Evolutionary conservation across 257 asterid genomes (phyloP), one percentile per base, ranked within the genome.

Genomic region (Asclepias syriaca): DNA sequence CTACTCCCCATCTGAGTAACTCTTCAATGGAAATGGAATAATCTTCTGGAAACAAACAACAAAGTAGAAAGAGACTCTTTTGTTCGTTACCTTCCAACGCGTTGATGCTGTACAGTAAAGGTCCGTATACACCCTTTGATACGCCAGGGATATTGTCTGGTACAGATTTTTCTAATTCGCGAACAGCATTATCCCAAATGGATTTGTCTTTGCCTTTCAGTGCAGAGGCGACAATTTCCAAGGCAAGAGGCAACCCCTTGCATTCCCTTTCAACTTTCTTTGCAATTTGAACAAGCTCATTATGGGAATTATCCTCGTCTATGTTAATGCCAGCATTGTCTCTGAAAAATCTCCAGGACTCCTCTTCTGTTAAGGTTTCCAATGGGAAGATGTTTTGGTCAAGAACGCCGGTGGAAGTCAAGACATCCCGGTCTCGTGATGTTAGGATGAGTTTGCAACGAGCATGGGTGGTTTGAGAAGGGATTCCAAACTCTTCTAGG

Each of bases 201-300:
- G 24, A 9, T 14, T 4, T 14, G 0, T 1, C 19, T 14, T 21
- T 24, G 46, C 18, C 8, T 46, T 43, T 66, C 5, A 77, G 69
- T 1, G 81, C 78, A 1, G 18, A 6, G 16, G 75, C 77, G 54
- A 83, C 79, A 0, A 73, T 69, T 27, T 43, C 43, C 21, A 83
- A 74, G 29, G 84, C 82, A 39, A 82, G 56, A 2, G 79, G 86
- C 50, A 79, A 45, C 12, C 82, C 77, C 15, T 21, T 60, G 66
- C 84, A 80, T 74, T 65, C 70, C 37, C 21, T 12, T 1, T 45
- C 59, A 21, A 83, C 68, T 0, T 65, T 29, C 37, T 8, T 14
- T 45, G 81, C 81, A 3, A 34, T 22, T 12, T 29, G n/a, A 43
- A 1, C 6, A 65, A 65, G 14, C 43, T 19, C 15, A n/a, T 2